Evolutionary conservation across 768 basidiomycete genomes (phyloP).

Genomic region (Tremella fuciformis): DNA sequence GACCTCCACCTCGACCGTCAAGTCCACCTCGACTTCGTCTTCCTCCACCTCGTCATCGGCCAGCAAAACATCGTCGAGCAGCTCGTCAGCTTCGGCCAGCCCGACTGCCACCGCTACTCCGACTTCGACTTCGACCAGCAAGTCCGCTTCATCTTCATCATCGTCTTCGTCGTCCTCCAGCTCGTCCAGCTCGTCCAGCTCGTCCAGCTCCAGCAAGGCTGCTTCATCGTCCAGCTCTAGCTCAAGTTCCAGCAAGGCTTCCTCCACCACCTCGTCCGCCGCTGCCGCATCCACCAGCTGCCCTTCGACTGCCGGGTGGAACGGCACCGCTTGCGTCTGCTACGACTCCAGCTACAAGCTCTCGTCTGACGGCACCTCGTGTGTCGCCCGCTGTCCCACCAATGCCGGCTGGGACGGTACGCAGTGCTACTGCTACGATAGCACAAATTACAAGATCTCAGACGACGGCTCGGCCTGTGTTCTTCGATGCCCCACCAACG

Average conservation of each 20-base stretch:
- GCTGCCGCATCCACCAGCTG: conserved; percentile 1
- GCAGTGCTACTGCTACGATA: too few species aligned
- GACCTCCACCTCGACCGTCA: background rate
- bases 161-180: background rate
- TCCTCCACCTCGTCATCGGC: background rate
- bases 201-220: background rate
- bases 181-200: background rate
- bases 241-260: background rate
- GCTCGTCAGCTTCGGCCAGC: background rate
- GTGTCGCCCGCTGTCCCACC: too few species aligned
- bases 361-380: too few species aligned
- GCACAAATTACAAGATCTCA: too few species aligned
- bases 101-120: too few species aligned
- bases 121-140: too few species aligned
- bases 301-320: conserved; percentile 5
- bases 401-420: too few species aligned
- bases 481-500: too few species aligned
- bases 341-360: too few species aligned
- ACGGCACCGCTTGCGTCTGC: conserved; percentile 13
- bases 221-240: background rate
- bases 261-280: background rate
- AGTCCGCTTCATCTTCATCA: too few species aligned
- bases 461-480: too few species aligned
- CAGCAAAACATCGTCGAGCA: background rate
- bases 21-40: background rate